Base-by-base conservation (phyloP, 352 stramenopile genomes). In the Phytophthora capsici region DNA sequence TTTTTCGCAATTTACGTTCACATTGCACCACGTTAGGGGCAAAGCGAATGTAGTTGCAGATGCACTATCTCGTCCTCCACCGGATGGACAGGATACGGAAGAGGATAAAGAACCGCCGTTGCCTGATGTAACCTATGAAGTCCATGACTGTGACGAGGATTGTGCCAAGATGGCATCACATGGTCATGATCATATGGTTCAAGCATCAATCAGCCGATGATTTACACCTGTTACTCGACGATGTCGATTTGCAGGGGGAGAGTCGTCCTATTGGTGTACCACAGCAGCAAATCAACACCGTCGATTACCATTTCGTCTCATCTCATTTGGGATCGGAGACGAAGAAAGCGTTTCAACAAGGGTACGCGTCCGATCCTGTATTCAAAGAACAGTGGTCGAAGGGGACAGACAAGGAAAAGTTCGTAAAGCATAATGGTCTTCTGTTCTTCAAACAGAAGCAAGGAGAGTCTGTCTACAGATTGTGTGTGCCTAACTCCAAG, bases 1-100 rank as follows among this genome's bases (percentile, higher is more conserved):
- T 30, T 62, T 49, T 41, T 47, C 37, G 14, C 53, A 58, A 16
- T 63, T 57, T 48, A 26, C 23, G 17, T 61, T 63, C 36, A 34
- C 22, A 3, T 50, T 56, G 22, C 61, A 63, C 22, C 30, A 69
- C 44, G 38, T 55, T 20, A 38, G 58, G 25, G 61, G 52, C 14
- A 59, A 50, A 20, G n/a, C 17, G 3, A 59, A 59, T 20, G 38
- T 59, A 30, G 38, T 58, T 22, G 37, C 34, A 10, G 22, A 58
- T 36, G 50, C 37, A 16, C 16, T 58, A 38, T 58, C 36, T 19
- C 23, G 50, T 22, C 36, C 36, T 17, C 47, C 28, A 14, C 47
- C 7, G 8, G 26, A 43, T 43, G 47, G 10, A n/a, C 32, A 14
- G 6, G 47, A 41, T 43, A 19, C 40, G 17, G 28, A 54, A 43